Evolutionary conservation across 345 rosid species (phyloP).

Genomic region (Hypericum androsaemum): DNA sequence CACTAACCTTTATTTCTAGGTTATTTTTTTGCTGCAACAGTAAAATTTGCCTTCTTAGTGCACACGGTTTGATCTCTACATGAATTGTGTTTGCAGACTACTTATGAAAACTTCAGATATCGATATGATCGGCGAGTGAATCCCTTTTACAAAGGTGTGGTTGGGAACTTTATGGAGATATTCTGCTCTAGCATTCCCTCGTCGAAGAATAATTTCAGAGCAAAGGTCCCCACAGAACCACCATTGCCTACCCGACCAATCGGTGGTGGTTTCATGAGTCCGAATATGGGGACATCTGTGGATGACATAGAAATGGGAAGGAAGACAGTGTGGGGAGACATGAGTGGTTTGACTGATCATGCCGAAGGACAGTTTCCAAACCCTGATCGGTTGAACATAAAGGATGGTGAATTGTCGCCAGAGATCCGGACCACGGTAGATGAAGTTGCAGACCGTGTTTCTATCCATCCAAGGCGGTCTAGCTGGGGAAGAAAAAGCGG

Average conservation of each 20-base stretch:
- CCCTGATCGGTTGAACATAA: conserved; percentile 52
- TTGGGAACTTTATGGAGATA: conserved; percentile 56
- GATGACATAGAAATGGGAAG: conserved; percentile 98
- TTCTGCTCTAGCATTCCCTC: conserved; percentile 66
- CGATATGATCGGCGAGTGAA: conserved; percentile 64
- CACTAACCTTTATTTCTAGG: too few relatives aligned
- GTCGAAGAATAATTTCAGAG: conserved; percentile 69
- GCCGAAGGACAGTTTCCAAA: conserved; percentile 48
- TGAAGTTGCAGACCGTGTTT: conserved; percentile 42
- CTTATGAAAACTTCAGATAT: conserved; percentile 85
- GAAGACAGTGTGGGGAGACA: conserved; percentile 87
- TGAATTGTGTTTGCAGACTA: conserved; percentile 49
- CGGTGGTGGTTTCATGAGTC: conserved; percentile 30
- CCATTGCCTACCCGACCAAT: conserved; percentile 37
- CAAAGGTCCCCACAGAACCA: conserved; percentile 51
- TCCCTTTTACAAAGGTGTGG: conserved; percentile 50
- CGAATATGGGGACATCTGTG: conserved; percentile 78
- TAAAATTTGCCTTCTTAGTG: too few relatives aligned
- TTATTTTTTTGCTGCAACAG: too few relatives aligned
- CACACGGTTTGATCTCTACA: background rate
- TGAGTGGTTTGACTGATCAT: conserved; percentile 48
- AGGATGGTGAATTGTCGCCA: conserved; percentile 67
- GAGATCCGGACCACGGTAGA: conserved; percentile 58
- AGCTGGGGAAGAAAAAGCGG: conserved; percentile 82
- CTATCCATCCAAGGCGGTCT: conserved; percentile 40